These are phyloP conservation scores for Colletotrichum sp. DNA, from an alignment of 2,329 filamentous ascomycete genomes.

Conservation along the genomic window DNA sequence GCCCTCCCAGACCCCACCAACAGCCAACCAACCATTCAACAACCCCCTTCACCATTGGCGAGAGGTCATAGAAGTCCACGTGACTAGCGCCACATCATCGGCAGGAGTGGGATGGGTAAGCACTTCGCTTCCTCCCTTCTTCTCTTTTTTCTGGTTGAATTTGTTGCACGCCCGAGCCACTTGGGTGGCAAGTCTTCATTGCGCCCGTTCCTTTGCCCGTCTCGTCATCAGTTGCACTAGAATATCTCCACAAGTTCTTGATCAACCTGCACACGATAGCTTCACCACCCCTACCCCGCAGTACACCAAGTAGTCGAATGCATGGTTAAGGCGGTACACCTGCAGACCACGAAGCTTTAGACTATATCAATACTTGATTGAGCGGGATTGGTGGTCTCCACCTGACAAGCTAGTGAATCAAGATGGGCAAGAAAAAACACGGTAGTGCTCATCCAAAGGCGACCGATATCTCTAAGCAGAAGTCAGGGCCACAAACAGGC, in stretches of 20 bases:
- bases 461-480: not conserved
- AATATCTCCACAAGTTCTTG: accelerated
- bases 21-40: not conserved
- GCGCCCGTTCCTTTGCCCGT: not conserved
- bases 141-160: not conserved
- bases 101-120: not conserved
- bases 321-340: too few relatives aligned
- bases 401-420: too few relatives aligned
- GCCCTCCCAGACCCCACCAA: not conserved
- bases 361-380: not conserved
- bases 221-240: not conserved
- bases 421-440: not conserved
- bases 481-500: accelerated
- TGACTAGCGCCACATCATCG: not conserved
- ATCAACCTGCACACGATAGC: not conserved
- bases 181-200: not conserved
- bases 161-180: not conserved
- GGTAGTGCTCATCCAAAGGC: not conserved
- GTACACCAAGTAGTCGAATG: not conserved
- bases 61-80: not conserved
- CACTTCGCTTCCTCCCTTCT: not conserved
- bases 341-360: not conserved
- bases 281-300: not conserved
- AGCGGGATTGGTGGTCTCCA: too few relatives aligned
- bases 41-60: not conserved